Conservation (phyloP, 306 rosid genomes). For the Begonia masoniana region DNA sequence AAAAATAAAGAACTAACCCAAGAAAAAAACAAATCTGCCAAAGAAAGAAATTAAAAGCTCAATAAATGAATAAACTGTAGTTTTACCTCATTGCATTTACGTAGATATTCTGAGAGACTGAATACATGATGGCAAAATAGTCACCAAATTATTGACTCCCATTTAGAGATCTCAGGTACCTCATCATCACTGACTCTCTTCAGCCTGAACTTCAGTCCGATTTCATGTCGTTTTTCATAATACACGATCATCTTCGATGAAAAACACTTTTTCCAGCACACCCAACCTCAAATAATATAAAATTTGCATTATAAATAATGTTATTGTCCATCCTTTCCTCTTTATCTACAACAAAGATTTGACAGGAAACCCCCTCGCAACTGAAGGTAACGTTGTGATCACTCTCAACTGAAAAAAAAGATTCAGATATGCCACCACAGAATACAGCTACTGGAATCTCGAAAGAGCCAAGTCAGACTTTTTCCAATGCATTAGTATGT, state of each 20-base stretch:
- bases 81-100: slow-evolving; percentile 67
- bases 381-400: slow-evolving; percentile 21
- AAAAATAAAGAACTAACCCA: no score
- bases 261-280: no score
- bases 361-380: slow-evolving; percentile 22
- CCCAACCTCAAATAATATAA: no score
- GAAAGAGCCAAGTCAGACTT: slow-evolving; percentile 52
- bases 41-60: no score
- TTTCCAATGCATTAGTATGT: slow-evolving; percentile 36
- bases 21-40: no score
- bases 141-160: slow-evolving; percentile 77
- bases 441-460: slow-evolving; percentile 62
- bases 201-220: slow-evolving; percentile 34
- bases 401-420: slow-evolving; percentile 37
- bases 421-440: slow-evolving; percentile 50
- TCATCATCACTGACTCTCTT: slow-evolving; percentile 27
- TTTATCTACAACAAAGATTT: neutral
- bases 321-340: no score
- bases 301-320: no score
- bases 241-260: no score
- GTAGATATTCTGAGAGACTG: slow-evolving; percentile 62
- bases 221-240: slow-evolving; percentile 9
- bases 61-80: neutral
- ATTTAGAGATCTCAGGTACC: slow-evolving; percentile 54
- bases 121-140: slow-evolving; percentile 52